Evolutionary conservation across 2,329 filamentous ascomycete genomes (phyloP).

Genomic region (Pseudogymnoascus sp.): DNA sequence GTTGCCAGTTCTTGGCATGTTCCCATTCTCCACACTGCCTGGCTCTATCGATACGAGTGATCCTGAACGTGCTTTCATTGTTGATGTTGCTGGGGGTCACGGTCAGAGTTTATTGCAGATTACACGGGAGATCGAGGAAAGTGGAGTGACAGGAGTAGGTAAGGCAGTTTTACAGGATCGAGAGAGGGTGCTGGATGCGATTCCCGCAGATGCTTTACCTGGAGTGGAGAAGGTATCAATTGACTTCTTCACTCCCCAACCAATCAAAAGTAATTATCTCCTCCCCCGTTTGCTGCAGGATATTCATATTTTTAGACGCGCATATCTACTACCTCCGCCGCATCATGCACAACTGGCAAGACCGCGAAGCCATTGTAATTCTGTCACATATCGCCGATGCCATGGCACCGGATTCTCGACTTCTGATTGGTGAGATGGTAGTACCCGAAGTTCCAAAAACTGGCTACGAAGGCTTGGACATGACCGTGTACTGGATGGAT

Average conservation of each 20-base stretch:
- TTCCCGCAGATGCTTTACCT: not conserved
- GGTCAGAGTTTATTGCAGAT: not conserved
- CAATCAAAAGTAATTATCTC: not conserved
- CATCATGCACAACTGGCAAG: slow-evolving; percentile 22
- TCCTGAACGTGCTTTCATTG: slow-evolving; percentile 6
- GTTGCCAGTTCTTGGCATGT: not conserved
- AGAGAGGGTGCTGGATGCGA: slow-evolving; percentile 1
- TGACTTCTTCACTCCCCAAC: slow-evolving; percentile 7
- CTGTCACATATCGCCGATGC: slow-evolving; percentile 20
- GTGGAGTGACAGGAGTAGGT: not conserved
- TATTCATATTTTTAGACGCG: slow-evolving; percentile 13
- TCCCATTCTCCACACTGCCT: not conserved
- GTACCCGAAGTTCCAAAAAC: slow-evolving; percentile 12
- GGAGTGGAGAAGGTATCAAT: not conserved
- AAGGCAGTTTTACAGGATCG: not conserved
- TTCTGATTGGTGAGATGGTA: slow-evolving; percentile 20
- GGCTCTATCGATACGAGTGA: slow-evolving; percentile 11
- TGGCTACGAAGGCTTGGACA: slow-evolving; percentile 10
- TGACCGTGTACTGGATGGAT: slow-evolving; percentile 15
- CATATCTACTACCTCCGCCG: slow-evolving; percentile 23
- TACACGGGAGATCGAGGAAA: not conserved
- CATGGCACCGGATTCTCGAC: slow-evolving; percentile 15
- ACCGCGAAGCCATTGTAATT: slow-evolving; percentile 15
- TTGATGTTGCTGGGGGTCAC: slow-evolving; percentile 1
- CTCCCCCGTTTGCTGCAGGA: not conserved